These are phyloP conservation scores for Leishmania gerbilli DNA, from an alignment of 208 protist species.

Conservation along the genomic window DNA sequence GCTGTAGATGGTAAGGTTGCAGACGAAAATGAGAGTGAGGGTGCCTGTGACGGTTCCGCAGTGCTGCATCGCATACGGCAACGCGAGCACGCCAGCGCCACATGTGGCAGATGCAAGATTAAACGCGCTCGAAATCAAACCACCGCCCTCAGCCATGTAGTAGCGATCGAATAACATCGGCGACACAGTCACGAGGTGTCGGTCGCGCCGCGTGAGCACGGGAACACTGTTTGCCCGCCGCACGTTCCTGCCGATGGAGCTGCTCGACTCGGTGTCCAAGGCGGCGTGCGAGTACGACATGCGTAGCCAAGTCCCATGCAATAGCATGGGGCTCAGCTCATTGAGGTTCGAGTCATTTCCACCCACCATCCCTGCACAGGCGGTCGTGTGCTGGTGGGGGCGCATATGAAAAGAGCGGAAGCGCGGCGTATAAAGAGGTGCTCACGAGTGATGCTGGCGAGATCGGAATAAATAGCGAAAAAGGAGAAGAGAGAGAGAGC, in stretches of 20 bases:
- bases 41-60: slow-evolving; percentile 49
- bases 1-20: slow-evolving; percentile 68
- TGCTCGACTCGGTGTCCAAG: slow-evolving; percentile 4
- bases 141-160: slow-evolving; percentile 62
- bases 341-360: background rate
- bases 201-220: slow-evolving; percentile 27
- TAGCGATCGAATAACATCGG: slow-evolving; percentile 49
- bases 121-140: slow-evolving; percentile 72
- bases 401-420: background rate
- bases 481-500: background rate
- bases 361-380: background rate
- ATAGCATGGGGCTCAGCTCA: slow-evolving; percentile 37
- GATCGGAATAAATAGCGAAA: background rate
- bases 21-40: slow-evolving; percentile 50
- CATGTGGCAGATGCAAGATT: slow-evolving; percentile 80
- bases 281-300: slow-evolving; percentile 39
- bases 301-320: slow-evolving; percentile 11
- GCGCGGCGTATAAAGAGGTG: background rate
- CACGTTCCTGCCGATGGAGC: slow-evolving; percentile 8
- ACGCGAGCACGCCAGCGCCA: slow-evolving; percentile 72
- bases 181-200: slow-evolving; percentile 37
- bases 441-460: background rate
- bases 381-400: background rate
- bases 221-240: slow-evolving; percentile 40
- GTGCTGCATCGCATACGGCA: slow-evolving; percentile 74